These are phyloP conservation scores for Macroventuria anomochaeta DNA, from an alignment of 2,329 filamentous ascomycete genomes.

Conservation along the genomic window DNA sequence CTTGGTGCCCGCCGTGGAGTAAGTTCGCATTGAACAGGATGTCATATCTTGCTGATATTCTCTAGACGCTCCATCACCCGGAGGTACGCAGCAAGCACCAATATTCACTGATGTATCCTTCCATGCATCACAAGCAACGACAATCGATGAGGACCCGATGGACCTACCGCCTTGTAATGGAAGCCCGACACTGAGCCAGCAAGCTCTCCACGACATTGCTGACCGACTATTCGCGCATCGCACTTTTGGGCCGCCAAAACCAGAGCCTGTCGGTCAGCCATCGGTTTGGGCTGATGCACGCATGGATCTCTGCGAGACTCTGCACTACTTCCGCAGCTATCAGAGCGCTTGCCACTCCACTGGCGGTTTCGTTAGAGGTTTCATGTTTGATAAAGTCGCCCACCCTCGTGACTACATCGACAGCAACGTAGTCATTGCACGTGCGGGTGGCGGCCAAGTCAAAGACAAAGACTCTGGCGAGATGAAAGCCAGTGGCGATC, in stretches of 20 bases:
- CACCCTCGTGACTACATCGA: slow-evolving; percentile 65
- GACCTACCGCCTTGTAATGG: neutral
- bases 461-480: slow-evolving; percentile 55
- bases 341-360: slow-evolving; percentile 65
- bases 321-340: slow-evolving; percentile 67
- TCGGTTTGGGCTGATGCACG: slow-evolving; percentile 64
- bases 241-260: slow-evolving; percentile 36
- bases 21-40: neutral
- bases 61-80: neutral
- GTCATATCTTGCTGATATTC: neutral
- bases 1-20: slow-evolving; percentile 3
- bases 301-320: slow-evolving; percentile 67
- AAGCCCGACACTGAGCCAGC: neutral
- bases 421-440: slow-evolving; percentile 67
- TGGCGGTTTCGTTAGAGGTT: slow-evolving; percentile 59
- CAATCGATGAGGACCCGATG: slow-evolving; percentile 4
- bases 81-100: neutral
- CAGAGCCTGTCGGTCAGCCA: slow-evolving; percentile 49
- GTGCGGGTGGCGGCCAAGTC: slow-evolving; percentile 63
- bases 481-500: slow-evolving; percentile 57
- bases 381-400: slow-evolving; percentile 64
- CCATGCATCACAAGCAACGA: slow-evolving; percentile 14
- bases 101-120: neutral
- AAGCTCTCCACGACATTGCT: slow-evolving; percentile 16
- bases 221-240: slow-evolving; percentile 24